Base-by-base conservation (phyloP, 2,329 filamentous ascomycete species). In the Fusarium sp. region DNA sequence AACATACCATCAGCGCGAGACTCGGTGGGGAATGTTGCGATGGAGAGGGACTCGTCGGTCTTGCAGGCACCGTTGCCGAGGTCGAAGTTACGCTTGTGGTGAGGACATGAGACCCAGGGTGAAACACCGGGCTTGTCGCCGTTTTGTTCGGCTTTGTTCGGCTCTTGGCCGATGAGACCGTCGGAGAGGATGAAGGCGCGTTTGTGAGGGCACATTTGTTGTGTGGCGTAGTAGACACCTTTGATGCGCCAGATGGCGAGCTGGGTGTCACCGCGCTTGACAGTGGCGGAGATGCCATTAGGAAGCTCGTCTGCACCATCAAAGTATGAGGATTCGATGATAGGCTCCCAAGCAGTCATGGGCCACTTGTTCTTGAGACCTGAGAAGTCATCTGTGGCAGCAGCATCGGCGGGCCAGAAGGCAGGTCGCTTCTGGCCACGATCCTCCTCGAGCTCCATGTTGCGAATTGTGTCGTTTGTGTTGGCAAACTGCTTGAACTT, bases 141-240 rank as follows among this genome's bases (percentile, higher is more conserved):
- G 12, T 59, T 53, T 62, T 82, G 74, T 46, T 81, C 56, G 21
- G 56, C 16, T 37, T 66, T 49, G 23, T 66, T 55, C 46, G 77
- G 71, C 26, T 89, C 86, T 69, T 93, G 91, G 39, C 94, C 94
- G 46, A 97, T 86, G 11, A 97, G 82, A 3, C 93, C 93, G 77
- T 97, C 94, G 0, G 91, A 92, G 26, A 97, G 88, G n/a, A 94
- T 91, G 75, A 97, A 97, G 2, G 93, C 91, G 13, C 93, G 91
- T 81, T 95, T 96, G 82, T 97, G 93, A 12, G 94, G 94, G 78
- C 94, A 97, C 94, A 97, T 97, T 77, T 97, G 93, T 81, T 97
- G 94, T 16, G 92, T 92, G 61, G 92, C 92, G 79, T 95, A 95
- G 84, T 91, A 97, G 55, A 87, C 87, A 21, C 93, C 93, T 55